Conservation (phyloP, 2,329 filamentous ascomycete species). For the Zalaria obscura region DNA sequence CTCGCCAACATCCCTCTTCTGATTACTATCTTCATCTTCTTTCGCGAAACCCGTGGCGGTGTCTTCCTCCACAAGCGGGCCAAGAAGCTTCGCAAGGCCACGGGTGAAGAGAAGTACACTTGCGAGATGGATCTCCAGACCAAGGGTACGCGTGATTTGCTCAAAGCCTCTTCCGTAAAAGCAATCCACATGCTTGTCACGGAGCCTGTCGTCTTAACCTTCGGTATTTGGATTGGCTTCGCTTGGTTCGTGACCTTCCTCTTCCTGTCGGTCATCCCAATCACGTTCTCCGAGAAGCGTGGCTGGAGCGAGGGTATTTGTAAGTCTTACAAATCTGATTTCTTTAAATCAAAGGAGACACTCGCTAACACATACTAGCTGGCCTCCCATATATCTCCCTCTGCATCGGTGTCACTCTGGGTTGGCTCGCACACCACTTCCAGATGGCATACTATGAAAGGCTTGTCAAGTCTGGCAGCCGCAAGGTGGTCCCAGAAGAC, state of each 20-base stretch:
- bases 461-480: constrained; percentile 19
- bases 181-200: constrained; percentile 35
- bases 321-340: neutral
- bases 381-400: constrained; percentile 39
- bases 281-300: constrained; percentile 37
- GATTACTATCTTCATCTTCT: constrained; percentile 28
- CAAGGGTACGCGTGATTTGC: constrained; percentile 30
- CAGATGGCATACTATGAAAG: constrained; percentile 37
- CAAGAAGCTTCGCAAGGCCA: constrained; percentile 30
- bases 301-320: constrained; percentile 36
- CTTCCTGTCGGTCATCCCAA: constrained; percentile 37
- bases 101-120: constrained; percentile 36
- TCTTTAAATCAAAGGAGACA: constrained; percentile 2
- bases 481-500: constrained; percentile 26
- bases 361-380: neutral
- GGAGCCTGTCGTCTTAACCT: constrained; percentile 35
- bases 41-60: constrained; percentile 33
- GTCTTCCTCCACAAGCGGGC: constrained; percentile 36
- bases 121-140: constrained; percentile 37
- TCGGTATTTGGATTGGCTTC: constrained; percentile 38
- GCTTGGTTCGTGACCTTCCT: constrained; percentile 41
- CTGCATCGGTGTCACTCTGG: constrained; percentile 33
- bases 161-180: constrained; percentile 36
- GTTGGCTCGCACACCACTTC: constrained; percentile 29
- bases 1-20: constrained; percentile 36